Evolutionary conservation across 2,329 filamentous ascomycete genomes (phyloP), one percentile per base, ranked within the genome.

Genomic region (Tricladium varicosporioides): DNA sequence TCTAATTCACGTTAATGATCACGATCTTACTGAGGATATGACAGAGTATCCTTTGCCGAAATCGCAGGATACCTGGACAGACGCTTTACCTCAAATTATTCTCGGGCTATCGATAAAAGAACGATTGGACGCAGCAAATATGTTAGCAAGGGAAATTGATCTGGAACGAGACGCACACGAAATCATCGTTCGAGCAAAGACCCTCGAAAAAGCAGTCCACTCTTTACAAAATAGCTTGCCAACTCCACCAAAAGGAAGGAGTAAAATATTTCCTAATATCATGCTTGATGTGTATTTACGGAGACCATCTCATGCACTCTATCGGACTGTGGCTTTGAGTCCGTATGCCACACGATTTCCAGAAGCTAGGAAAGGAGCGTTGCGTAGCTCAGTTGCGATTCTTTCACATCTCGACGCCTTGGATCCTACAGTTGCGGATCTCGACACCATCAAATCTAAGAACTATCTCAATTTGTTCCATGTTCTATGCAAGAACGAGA

Each of bases 1-100:
- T 53, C 62, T 79, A 2, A 71, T 83, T 49, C 81, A 84, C 58
- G 55, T 64, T 5, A 58, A 65, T 49, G 60, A 65, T 42, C 33
- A 59, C 2, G 61, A 62, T 7, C 36, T 65, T 3, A 45, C 48
- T 9, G 54, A 57, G 22, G 55, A 56, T 14, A 64, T 64, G 60
- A 27, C 15, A 15, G 48, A 61, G 2, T 62, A 64, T 45, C 63
- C 63, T 5, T 1, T 22, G 2, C 33, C 36, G 9, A 60, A 60
- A n/a, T 45, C 55, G 9, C 9, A 48, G 3, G 54, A 36, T 9
- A 32, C 36, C 5, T 65, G 60, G 59, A 62, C 62, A 9, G 50
- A 61, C 49, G 54, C 60, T 1, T 31, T 63, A 18, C 57, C 63
- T 8, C 63, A 65, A 36, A 60, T 64, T 16, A 49, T 61, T 5